Evolutionary conservation across 768 basidiomycete genomes (phyloP).

Genomic region (Mycena crocata): DNA sequence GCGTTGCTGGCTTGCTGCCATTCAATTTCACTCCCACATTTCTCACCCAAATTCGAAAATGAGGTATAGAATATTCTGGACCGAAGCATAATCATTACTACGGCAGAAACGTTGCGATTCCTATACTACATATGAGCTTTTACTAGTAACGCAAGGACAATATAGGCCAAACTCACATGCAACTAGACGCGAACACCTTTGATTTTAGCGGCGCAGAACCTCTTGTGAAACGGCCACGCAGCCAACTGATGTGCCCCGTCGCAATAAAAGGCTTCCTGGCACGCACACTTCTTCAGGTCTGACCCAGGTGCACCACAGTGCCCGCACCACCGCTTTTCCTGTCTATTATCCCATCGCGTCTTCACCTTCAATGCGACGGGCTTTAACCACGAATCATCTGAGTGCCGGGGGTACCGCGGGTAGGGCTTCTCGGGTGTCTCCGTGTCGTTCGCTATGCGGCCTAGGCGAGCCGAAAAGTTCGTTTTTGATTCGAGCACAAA

Average conservation of each 20-base stretch:
- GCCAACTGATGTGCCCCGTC: conserved; percentile 29
- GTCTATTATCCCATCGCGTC: conserved; percentile 24
- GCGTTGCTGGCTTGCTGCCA: too few species aligned
- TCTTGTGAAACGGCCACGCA: conserved; percentile 36
- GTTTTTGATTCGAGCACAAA: conserved; percentile 33
- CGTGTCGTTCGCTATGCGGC: neutral
- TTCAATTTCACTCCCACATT: too few species aligned
- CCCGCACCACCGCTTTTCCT: conserved; percentile 31
- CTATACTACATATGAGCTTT: too few species aligned
- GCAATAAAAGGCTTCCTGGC: conserved; percentile 29
- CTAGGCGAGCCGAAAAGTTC: conserved; percentile 18
- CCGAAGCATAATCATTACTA: too few species aligned
- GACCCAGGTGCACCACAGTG: conserved; percentile 28
- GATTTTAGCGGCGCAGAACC: too few species aligned
- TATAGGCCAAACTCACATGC: too few species aligned
- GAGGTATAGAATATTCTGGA: too few species aligned
- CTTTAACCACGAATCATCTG: conserved; percentile 25
- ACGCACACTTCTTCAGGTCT: conserved; percentile 28
- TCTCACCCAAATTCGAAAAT: too few species aligned
- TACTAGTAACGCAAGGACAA: too few species aligned
- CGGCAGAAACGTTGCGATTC: too few species aligned
- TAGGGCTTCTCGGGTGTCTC: neutral
- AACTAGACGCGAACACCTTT: too few species aligned
- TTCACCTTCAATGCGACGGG: conserved; percentile 31
- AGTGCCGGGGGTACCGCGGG: neutral